Percentiles rank a stretch among this genome's conserved stretches.
These are phyloP conservation scores for Scheffersomyces quercinus DNA, from an alignment of 1,139 yeast species.

Conservation along the genomic window DNA sequence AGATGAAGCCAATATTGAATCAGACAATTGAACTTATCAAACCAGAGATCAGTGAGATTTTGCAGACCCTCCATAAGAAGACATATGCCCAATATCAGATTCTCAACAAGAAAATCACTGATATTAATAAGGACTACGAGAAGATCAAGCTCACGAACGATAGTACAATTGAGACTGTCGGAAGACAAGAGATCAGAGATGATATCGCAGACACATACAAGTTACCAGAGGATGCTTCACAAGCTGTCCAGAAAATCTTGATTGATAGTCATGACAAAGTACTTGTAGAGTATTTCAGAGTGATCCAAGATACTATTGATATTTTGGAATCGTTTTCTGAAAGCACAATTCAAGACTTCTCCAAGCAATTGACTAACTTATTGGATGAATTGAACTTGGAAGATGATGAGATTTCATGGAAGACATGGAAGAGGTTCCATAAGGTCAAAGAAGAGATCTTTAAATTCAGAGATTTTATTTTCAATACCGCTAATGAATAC, in stretches of 20 bases:
- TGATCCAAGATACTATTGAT: conserved; percentile 59
- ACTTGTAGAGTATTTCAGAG: conserved; percentile 38
- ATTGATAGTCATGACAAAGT: conserved; percentile 34
- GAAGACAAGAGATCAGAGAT: conserved; percentile 62
- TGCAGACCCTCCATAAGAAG: conserved; percentile 43
- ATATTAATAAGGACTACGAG: conserved; percentile 52
- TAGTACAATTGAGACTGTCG: conserved; percentile 29
- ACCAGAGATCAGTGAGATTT: conserved; percentile 37
- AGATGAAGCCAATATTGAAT: conserved; percentile 39
- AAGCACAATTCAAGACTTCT: conserved; percentile 56
- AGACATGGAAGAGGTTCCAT: conserved; percentile 68
- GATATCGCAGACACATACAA: conserved; percentile 41
- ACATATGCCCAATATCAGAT: conserved; percentile 47
- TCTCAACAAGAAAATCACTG: conserved; percentile 46
- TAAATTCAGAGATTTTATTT: conserved; percentile 57
- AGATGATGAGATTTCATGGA: conserved; percentile 49
- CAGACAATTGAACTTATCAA: conserved; percentile 32
- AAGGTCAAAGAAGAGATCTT: conserved; percentile 55
- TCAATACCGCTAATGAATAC: conserved; percentile 44
- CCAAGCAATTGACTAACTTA: conserved; percentile 33
- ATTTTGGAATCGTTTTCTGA: conserved; percentile 74
- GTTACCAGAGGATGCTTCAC: conserved; percentile 32
- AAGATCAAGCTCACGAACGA: conserved; percentile 41
- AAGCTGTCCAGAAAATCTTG: conserved; percentile 33
- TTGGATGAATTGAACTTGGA: conserved; percentile 30